Conservation (phyloP, 192 early-diverging fungal genomes). For the Backusella luteola region DNA sequence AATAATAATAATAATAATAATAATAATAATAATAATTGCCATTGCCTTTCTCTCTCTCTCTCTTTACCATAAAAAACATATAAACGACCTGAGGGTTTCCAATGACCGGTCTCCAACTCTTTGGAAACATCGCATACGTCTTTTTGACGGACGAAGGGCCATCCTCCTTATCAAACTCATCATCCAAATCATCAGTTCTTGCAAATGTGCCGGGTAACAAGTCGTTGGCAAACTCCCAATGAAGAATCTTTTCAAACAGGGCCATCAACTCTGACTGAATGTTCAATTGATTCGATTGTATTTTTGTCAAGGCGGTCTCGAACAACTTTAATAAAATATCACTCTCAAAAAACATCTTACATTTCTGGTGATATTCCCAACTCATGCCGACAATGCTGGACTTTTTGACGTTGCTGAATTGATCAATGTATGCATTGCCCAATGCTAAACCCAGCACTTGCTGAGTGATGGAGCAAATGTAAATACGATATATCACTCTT, state of each 20-base stretch:
- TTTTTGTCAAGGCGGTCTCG: slow-evolving; percentile 11
- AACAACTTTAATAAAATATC: slow-evolving; percentile 16
- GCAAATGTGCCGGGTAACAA: slow-evolving; percentile 28
- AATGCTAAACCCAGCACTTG: slow-evolving; percentile 49
- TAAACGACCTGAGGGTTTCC: slow-evolving; percentile 57
- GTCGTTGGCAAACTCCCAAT: slow-evolving; percentile 54
- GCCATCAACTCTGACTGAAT: slow-evolving; percentile 36
- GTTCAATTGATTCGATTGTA: slow-evolving; percentile 24
- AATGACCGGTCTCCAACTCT: slow-evolving; percentile 51
- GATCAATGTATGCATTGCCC: slow-evolving; percentile 55
- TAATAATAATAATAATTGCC: too few species aligned
- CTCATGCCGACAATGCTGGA: slow-evolving; percentile 57
- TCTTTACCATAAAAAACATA: slow-evolving; percentile 63
- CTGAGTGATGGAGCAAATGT: not conserved
- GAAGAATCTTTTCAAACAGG: slow-evolving; percentile 47
- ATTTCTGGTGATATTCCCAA: slow-evolving; percentile 66
- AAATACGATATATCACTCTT: not conserved
- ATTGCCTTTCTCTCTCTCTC: too few species aligned
- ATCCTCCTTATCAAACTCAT: slow-evolving; percentile 29
- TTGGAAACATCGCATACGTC: slow-evolving; percentile 37
- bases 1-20: too few species aligned
- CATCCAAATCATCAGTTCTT: not conserved
- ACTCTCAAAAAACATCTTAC: slow-evolving; percentile 58
- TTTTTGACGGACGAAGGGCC: slow-evolving; percentile 26
- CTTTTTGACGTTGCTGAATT: slow-evolving; percentile 60